These are phyloP conservation scores for Schizopora paradoxa DNA, from an alignment of 1,284 basidiomycete species.

Conservation along the genomic window DNA sequence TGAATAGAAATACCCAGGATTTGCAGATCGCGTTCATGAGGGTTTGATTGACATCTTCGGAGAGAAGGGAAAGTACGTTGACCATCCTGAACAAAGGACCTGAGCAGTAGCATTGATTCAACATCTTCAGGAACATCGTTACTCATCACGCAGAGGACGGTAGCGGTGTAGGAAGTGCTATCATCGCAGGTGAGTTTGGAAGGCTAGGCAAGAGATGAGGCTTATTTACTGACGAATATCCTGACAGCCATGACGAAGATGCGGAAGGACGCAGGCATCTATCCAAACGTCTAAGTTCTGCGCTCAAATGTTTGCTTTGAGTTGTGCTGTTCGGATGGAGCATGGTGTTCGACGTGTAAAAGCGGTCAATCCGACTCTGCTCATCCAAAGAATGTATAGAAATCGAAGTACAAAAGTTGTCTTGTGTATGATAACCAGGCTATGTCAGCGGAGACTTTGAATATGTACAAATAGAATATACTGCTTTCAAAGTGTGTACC, in stretches of 20 bases:
- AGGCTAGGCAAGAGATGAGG: neutral
- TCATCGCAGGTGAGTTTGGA: slow-evolving; percentile 75
- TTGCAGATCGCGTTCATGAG: slow-evolving; percentile 84
- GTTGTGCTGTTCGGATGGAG: neutral
- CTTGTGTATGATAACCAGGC: no score
- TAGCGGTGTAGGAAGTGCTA: slow-evolving; percentile 92
- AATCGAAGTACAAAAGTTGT: no score
- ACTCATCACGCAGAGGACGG: slow-evolving; percentile 94
- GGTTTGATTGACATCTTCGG: slow-evolving; percentile 91
- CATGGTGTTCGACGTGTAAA: no score
- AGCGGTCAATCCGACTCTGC: no score
- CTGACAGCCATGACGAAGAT: slow-evolving; percentile 46
- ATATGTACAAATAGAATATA: no score
- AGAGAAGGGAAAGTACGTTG: slow-evolving; percentile 77
- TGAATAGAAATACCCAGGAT: slow-evolving; percentile 87
- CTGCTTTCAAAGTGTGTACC: slow-evolving; percentile 55
- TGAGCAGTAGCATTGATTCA: neutral
- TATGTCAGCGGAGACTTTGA: no score
- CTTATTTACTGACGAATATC: neutral
- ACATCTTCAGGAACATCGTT: slow-evolving; percentile 59
- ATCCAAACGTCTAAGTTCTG: slow-evolving; percentile 22
- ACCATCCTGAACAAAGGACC: neutral
- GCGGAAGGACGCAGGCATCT: slow-evolving; percentile 36
- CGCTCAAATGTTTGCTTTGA: neutral
- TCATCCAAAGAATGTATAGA: no score